Percentiles rank a stretch among this genome's conserved stretches.
These are phyloP conservation scores for Phytophthora uliginosa DNA, from an alignment of 352 stramenopile genomes.

Conservation along the genomic window DNA sequence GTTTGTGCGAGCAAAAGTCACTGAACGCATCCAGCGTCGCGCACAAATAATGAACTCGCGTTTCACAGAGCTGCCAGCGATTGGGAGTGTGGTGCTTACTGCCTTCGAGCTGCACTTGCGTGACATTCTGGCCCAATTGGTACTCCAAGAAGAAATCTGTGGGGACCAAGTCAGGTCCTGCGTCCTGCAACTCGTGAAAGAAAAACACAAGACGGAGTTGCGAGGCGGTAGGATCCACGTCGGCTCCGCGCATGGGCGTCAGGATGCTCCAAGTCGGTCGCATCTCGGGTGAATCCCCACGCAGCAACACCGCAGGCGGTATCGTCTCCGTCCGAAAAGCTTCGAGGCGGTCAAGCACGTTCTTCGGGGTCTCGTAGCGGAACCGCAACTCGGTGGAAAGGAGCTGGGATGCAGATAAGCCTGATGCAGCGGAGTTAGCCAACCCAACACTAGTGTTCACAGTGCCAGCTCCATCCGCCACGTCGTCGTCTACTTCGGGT, in stretches of 20 bases:
- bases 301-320: slow-evolving; percentile 22
- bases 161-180: slow-evolving; percentile 53
- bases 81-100: slow-evolving; percentile 86
- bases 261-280: slow-evolving; percentile 23
- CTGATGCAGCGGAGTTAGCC: slow-evolving; percentile 26
- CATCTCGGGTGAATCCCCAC: slow-evolving; percentile 26
- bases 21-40: slow-evolving; percentile 75
- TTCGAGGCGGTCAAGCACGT: slow-evolving; percentile 19
- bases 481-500: slow-evolving; percentile 6
- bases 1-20: slow-evolving; percentile 74
- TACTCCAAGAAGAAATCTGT: slow-evolving; percentile 87
- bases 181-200: slow-evolving; percentile 89
- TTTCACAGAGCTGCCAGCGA: slow-evolving; percentile 86
- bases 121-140: slow-evolving; percentile 73
- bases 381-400: slow-evolving; percentile 30
- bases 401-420: slow-evolving; percentile 15
- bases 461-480: neutral
- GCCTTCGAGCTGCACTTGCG: slow-evolving; percentile 71
- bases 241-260: slow-evolving; percentile 34
- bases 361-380: slow-evolving; percentile 19
- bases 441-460: slow-evolving; percentile 12
- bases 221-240: slow-evolving; percentile 79
- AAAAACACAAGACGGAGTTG: slow-evolving; percentile 83
- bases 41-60: slow-evolving; percentile 74
- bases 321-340: slow-evolving; percentile 37